Evolutionary conservation across 2,329 filamentous ascomycete genomes (phyloP).

Genomic region (Cercospora zeina): DNA sequence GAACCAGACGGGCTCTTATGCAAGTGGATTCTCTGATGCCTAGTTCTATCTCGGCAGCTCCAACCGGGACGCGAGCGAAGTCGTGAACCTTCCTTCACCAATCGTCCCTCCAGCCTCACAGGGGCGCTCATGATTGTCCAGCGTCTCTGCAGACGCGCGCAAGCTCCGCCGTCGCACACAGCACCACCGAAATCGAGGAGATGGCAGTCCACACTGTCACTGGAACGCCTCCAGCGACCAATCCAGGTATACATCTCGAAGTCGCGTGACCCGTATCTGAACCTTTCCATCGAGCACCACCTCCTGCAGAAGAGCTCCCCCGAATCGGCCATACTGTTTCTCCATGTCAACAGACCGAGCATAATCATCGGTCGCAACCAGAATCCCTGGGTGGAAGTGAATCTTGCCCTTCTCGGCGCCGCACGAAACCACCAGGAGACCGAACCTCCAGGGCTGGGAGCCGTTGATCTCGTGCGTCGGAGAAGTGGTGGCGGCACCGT

Average conservation of each 20-base stretch:
- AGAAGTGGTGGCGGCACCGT: conserved; percentile 89
- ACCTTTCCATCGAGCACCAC: conserved; percentile 91
- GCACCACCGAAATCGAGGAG: conserved; percentile 24
- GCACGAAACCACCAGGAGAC: conserved; percentile 37
- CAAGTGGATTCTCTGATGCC: too few relatives aligned
- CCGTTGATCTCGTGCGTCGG: conserved; percentile 70
- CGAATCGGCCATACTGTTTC: conserved; percentile 74
- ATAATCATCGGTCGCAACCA: conserved; percentile 94
- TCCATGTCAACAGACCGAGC: conserved; percentile 85
- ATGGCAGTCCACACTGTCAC: conserved; percentile 32
- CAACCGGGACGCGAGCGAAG: neutral
- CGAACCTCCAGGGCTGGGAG: conserved; percentile 46
- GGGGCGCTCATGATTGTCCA: conserved; percentile 36
- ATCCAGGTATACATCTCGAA: conserved; percentile 51
- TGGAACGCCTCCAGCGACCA: conserved; percentile 31
- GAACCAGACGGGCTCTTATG: too few relatives aligned
- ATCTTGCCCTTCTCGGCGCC: conserved; percentile 63
- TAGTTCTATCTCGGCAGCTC: too few relatives aligned
- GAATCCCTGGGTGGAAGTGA: conserved; percentile 93
- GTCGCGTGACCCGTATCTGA: conserved; percentile 75
- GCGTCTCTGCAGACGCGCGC: conserved; percentile 31
- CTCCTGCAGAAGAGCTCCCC: conserved; percentile 73
- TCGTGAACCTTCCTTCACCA: conserved; percentile 19
- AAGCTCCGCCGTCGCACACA: neutral
- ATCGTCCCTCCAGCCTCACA: conserved; percentile 14